These are phyloP conservation scores for Phellopilus nigrolimitatus DNA, from an alignment of 1,284 basidiomycete species.

Conservation along the genomic window DNA sequence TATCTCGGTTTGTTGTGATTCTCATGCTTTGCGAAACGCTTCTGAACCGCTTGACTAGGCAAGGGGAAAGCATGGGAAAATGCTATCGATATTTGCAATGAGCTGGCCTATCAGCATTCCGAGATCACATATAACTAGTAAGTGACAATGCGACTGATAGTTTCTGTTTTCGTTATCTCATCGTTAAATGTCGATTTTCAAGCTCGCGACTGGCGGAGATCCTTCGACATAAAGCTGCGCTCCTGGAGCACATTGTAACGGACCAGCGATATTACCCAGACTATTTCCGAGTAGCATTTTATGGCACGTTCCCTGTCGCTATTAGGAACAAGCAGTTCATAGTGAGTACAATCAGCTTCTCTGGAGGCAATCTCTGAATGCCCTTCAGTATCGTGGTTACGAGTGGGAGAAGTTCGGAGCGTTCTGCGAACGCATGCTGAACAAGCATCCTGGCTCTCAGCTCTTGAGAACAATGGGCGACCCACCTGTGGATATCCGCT, in stretches of 20 bases:
- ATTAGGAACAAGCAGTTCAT: slow-evolving; percentile 86
- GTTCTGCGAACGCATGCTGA: slow-evolving; percentile 90
- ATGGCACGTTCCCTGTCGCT: slow-evolving; percentile 83
- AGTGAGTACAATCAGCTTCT: slow-evolving; percentile 39
- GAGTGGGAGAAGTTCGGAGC: slow-evolving; percentile 87
- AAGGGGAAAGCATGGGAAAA: slow-evolving; percentile 96
- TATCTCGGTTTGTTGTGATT: slow-evolving; percentile 59
- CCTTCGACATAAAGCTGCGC: slow-evolving; percentile 75
- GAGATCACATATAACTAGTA: slow-evolving; percentile 89
- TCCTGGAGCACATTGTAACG: slow-evolving; percentile 79
- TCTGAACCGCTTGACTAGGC: slow-evolving; percentile 39
- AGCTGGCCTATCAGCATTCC: slow-evolving; percentile 80
- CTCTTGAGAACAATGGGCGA: slow-evolving; percentile 74
- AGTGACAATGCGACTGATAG: slow-evolving; percentile 27
- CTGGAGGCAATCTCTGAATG: slow-evolving; percentile 13
- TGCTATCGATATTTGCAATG: slow-evolving; percentile 90
- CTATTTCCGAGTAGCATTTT: slow-evolving; percentile 93
- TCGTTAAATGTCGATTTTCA: slow-evolving; percentile 17
- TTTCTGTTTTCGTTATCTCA: slow-evolving; percentile 14
- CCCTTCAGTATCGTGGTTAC: slow-evolving; percentile 75
- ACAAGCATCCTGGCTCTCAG: slow-evolving; percentile 86
- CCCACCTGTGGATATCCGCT: slow-evolving; percentile 76
- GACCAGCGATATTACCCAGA: slow-evolving; percentile 83
- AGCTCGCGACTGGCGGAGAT: slow-evolving; percentile 82
- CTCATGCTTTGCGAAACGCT: slow-evolving; percentile 1